These are phyloP conservation scores for Aethionema arabicum DNA, from an alignment of 345 rosid species.

Conservation along the genomic window DNA sequence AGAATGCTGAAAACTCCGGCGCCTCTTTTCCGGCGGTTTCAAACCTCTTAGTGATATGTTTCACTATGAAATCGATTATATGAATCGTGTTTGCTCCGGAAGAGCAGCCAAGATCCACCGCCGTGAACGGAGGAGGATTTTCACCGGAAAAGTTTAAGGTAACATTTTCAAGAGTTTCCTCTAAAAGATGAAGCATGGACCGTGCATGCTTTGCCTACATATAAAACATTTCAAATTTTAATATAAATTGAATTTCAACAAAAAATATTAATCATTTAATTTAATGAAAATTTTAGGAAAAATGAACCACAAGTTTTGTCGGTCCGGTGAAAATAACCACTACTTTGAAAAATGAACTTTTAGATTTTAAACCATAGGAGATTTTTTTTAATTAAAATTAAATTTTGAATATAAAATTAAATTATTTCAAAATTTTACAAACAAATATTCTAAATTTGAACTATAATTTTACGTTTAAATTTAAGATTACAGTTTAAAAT, in stretches of 20 bases:
- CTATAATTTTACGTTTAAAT: too few relatives aligned
- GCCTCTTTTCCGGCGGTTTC: constrained; percentile 51
- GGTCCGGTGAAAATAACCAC: too few relatives aligned
- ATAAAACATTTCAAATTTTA: neutral
- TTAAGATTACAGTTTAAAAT: too few relatives aligned
- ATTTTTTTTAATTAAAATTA: too few relatives aligned
- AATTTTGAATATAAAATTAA: too few relatives aligned
- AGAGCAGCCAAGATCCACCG: constrained; percentile 93
- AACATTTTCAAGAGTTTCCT: constrained; percentile 78
- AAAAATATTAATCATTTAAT: too few relatives aligned
- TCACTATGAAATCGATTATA: constrained; percentile 66
- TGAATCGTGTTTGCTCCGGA: constrained; percentile 73
- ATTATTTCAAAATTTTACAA: too few relatives aligned
- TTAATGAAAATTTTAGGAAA: too few relatives aligned
- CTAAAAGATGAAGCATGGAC: constrained; percentile 83
- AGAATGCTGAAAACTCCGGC: constrained; percentile 84
- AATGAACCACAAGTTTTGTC: too few relatives aligned
- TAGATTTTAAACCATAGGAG: too few relatives aligned
- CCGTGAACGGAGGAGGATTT: constrained; percentile 53
- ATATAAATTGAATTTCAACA: neutral
- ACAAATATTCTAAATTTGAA: too few relatives aligned
- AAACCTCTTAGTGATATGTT: constrained; percentile 71
- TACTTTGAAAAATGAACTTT: too few relatives aligned
- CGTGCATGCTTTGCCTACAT: constrained; percentile 84
- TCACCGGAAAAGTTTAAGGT: constrained; percentile 46